Base-by-base conservation (phyloP, 495 filamentous ascomycete genomes). In the Halenospora varia region DNA sequence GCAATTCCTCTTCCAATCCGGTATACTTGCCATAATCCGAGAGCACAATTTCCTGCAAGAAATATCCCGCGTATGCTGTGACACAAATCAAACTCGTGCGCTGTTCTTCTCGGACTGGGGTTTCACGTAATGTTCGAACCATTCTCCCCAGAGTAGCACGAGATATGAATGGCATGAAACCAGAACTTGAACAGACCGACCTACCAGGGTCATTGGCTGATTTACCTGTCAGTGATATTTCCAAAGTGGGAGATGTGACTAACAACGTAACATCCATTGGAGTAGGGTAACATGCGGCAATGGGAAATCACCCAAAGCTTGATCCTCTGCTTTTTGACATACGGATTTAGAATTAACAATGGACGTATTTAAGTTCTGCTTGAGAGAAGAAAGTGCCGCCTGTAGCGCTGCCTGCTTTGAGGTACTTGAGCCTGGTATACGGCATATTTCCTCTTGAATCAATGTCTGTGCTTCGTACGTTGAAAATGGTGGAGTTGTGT, bases 241-340 rank as follows among this genome's bases (percentile, higher is more conserved):
- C 2, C 10, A 40, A 3, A 42, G 10, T 41, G 3, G 24, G 18
- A 10, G 55, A 40, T 1, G 19, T 1, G 9, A 29, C 56, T 48
- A 44, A 58, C 56, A 52, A 41, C 51, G 56, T n/a, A 53, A 35
- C 56, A 59, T 59, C 56, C 56, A 59, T 35, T 59, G 49, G 2
- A 59, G 39, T 4, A 59, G 17, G 23, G 49, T 45, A 22, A 48
- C 29, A 41, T 25, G 20, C 25, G 56, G 56, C n/a, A 48, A 48
- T 17, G n/a, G 22, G 4, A 25, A 24, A 1, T 57, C 20, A 22
- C 15, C 25, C 8, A 51, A 20, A 13, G n/a, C 13, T 2, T 10
- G 18, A 18, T 40, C 50, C 10, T n/a, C n/a, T 4, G 18, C 11
- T 3, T 1, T 9, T 39, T 4, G 8, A 1, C n/a, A 6, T 1